A percentile compares a stretch with the other conserved stretches of the same genome.
These are phyloP conservation scores for Syzygium oleosum DNA, from an alignment of 345 rosid species.

Conservation along the genomic window DNA sequence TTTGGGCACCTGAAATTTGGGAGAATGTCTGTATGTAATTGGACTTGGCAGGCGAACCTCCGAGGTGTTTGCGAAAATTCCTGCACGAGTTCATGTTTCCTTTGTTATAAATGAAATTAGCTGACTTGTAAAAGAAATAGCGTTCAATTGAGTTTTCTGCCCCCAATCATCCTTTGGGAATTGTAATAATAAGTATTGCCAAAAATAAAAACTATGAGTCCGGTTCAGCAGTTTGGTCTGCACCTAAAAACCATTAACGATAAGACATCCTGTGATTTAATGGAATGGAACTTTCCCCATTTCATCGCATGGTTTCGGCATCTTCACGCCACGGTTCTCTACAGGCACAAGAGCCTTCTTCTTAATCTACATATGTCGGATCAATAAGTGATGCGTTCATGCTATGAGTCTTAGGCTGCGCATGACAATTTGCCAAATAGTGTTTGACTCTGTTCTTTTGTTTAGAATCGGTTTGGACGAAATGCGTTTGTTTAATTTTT, in stretches of 20 bases:
- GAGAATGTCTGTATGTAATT: background rate
- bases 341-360: background rate
- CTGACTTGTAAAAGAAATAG: background rate
- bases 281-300: background rate
- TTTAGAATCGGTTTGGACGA: too few relatives aligned
- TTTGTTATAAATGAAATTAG: background rate
- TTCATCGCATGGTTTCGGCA: background rate
- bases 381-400: too few relatives aligned
- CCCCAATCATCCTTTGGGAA: too few relatives aligned
- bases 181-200: too few relatives aligned
- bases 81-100: background rate
- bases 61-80: background rate
- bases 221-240: too few relatives aligned
- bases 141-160: background rate
- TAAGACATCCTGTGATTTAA: background rate
- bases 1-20: background rate
- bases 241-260: background rate
- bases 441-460: too few relatives aligned
- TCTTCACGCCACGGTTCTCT: background rate
- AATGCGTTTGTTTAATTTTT: too few relatives aligned
- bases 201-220: too few relatives aligned
- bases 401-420: too few relatives aligned
- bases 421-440: too few relatives aligned
- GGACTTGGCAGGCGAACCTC: background rate
- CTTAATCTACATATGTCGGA: too few relatives aligned